Evolutionary conservation across 345 rosid genomes (phyloP).

Genomic region (Eucalyptus cloeziana): DNA sequence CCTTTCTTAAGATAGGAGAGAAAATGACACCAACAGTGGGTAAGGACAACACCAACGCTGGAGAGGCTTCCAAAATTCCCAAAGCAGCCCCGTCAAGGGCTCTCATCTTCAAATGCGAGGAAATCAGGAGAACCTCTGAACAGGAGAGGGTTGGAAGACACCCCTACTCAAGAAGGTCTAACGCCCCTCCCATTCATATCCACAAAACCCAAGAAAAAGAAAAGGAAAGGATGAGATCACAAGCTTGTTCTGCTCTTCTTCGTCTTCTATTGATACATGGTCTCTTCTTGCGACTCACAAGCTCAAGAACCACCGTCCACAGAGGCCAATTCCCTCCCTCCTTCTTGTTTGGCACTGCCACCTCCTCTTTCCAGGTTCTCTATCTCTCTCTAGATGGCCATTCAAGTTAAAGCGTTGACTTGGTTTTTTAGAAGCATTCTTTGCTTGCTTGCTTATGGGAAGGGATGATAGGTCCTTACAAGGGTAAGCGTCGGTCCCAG

Average conservation of each 20-base stretch:
- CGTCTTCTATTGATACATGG: not conserved
- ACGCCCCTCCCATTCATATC: not conserved
- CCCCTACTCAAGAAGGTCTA: too few species aligned
- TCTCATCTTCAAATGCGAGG: too few species aligned
- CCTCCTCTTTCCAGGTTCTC: not conserved
- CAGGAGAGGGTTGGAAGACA: too few species aligned
- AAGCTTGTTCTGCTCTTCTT: not conserved
- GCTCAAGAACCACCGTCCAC: not conserved
- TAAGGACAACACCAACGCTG: too few species aligned
- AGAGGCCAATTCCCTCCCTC: constrained; percentile 1
- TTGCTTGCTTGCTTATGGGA: not conserved
- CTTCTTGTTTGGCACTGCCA: not conserved
- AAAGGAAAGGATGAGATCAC: not conserved
- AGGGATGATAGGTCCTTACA: not conserved
- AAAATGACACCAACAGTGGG: too few species aligned
- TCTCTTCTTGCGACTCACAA: not conserved
- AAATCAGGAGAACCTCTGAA: too few species aligned
- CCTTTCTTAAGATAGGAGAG: too few species aligned
- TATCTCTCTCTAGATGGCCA: not conserved
- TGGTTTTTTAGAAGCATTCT: not conserved
- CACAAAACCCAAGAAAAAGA: not conserved
- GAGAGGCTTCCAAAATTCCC: too few species aligned
- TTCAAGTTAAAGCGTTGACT: not conserved
- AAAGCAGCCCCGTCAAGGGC: too few species aligned
- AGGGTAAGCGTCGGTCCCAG: not conserved